These are phyloP conservation scores for Conidiobolus incongruus DNA, from an alignment of 371 early-diverging fungal genomes.

Conservation along the genomic window DNA sequence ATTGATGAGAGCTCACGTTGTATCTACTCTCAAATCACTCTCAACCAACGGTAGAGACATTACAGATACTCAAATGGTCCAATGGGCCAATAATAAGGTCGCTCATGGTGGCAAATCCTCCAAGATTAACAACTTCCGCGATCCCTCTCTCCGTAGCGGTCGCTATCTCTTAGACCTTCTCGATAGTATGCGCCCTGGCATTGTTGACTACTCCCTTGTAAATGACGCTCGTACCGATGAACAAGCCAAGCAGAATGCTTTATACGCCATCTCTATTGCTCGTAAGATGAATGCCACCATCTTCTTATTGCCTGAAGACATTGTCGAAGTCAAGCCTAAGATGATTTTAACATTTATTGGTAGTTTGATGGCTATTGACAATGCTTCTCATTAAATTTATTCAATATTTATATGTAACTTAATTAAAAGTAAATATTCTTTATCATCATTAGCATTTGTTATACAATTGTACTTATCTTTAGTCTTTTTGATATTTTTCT, in stretches of 20 bases:
- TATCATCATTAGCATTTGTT: no score
- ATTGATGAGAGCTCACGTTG: conserved; percentile 88
- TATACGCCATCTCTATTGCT: conserved; percentile 90
- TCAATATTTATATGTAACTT: background rate
- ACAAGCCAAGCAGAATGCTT: conserved; percentile 63
- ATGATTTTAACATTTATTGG: conserved; percentile 84
- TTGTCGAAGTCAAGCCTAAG: conserved; percentile 79
- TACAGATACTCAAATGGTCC: conserved; percentile 74
- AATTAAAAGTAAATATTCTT: background rate
- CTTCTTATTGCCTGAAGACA: conserved; percentile 91
- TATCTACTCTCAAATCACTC: conserved; percentile 70
- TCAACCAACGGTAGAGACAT: conserved; percentile 56
- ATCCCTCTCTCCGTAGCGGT: conserved; percentile 46
- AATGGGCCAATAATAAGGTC: conserved; percentile 80
- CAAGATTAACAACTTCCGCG: conserved; percentile 63
- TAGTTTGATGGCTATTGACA: conserved; percentile 60
- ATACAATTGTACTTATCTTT: no score
- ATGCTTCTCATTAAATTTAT: no score
- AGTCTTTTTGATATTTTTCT: no score
- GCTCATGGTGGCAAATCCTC: conserved; percentile 34
- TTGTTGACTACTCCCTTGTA: conserved; percentile 72
- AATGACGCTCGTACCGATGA: conserved; percentile 31
- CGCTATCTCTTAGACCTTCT: conserved; percentile 77
- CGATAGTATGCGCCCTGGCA: conserved; percentile 71
- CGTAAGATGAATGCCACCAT: conserved; percentile 95